phyloP scores from a whole-genome alignment of 257 asterid species.

The Ballota nigra region DNA sequence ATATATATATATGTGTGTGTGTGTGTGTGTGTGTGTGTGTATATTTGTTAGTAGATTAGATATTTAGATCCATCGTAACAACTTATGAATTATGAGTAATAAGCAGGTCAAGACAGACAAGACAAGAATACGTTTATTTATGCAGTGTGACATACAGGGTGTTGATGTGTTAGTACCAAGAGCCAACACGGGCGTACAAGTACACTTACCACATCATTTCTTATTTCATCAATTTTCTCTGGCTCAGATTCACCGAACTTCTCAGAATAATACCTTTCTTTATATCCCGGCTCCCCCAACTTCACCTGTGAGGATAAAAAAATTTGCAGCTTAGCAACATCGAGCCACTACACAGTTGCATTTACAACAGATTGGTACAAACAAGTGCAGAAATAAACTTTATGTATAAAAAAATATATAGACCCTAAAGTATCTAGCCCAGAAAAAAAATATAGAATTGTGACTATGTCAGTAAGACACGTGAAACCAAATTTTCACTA shows the following conservation, averaged over 20 bases:
- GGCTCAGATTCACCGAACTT: conserved; percentile 67
- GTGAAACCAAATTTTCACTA: background rate
- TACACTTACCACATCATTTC: conserved; percentile 72
- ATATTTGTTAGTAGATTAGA: background rate
- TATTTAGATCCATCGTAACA: background rate
- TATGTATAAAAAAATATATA: background rate
- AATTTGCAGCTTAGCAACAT: conserved; percentile 15
- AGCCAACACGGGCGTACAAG: conserved; percentile 15
- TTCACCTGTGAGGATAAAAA: conserved; percentile 56
- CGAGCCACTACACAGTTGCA: conserved; percentile 17
- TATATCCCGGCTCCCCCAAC: conserved; percentile 96
- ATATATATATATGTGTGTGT: too few species aligned
- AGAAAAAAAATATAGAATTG: background rate
- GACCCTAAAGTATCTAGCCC: background rate
- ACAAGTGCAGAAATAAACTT: background rate
- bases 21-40: too few species aligned
- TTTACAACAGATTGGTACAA: background rate
- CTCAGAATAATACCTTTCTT: conserved; percentile 88
- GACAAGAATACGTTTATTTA: background rate
- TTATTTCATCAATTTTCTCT: conserved; percentile 60
- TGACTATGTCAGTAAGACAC: background rate
- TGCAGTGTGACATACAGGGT: conserved; percentile 2
- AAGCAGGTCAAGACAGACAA: background rate
- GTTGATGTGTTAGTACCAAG: background rate
- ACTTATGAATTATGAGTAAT: background rate